Evolutionary conservation across 148 eudicot genomes (phyloP).

Genomic region (Beta vulgaris): DNA sequence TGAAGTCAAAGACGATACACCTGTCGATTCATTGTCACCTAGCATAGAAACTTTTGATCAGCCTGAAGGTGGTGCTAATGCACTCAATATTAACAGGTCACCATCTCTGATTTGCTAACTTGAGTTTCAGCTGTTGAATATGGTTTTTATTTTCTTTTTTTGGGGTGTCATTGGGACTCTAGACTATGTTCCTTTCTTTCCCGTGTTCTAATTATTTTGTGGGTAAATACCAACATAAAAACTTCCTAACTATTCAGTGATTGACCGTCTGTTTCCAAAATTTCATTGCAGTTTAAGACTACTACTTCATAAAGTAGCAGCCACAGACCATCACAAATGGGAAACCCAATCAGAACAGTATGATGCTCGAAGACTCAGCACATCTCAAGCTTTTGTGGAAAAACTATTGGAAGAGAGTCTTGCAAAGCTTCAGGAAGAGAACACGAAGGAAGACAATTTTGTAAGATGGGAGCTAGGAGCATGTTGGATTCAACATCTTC

Average conservation of each 20-base stretch:
- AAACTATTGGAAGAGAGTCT: slow-evolving; percentile 70
- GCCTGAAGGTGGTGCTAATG: slow-evolving; percentile 96
- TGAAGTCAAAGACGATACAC: slow-evolving; percentile 46
- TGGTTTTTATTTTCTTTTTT: neutral
- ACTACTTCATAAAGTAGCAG: slow-evolving; percentile 73
- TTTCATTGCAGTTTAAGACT: slow-evolving; percentile 71
- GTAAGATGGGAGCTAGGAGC: slow-evolving; percentile 99
- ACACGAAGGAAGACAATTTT: slow-evolving; percentile 47
- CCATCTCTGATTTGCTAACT: slow-evolving; percentile 12
- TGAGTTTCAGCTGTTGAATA: neutral
- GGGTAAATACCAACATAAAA: neutral
- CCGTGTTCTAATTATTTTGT: neutral
- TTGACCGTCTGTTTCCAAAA: neutral
- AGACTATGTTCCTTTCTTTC: neutral
- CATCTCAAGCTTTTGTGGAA: slow-evolving; percentile 63
- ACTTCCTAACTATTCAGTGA: neutral
- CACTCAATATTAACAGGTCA: slow-evolving; percentile 97
- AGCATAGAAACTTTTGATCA: slow-evolving; percentile 69
- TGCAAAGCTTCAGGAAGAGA: slow-evolving; percentile 69
- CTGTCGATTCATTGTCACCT: slow-evolving; percentile 36
- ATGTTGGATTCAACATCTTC: slow-evolving; percentile 98
- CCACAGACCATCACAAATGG: slow-evolving; percentile 46
- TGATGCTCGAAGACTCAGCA: slow-evolving; percentile 47
- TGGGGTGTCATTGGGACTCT: neutral
- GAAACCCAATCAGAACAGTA: slow-evolving; percentile 31